Evolutionary conservation across 495 filamentous ascomycete species (phyloP).

Genomic region (Neurospora africana): DNA sequence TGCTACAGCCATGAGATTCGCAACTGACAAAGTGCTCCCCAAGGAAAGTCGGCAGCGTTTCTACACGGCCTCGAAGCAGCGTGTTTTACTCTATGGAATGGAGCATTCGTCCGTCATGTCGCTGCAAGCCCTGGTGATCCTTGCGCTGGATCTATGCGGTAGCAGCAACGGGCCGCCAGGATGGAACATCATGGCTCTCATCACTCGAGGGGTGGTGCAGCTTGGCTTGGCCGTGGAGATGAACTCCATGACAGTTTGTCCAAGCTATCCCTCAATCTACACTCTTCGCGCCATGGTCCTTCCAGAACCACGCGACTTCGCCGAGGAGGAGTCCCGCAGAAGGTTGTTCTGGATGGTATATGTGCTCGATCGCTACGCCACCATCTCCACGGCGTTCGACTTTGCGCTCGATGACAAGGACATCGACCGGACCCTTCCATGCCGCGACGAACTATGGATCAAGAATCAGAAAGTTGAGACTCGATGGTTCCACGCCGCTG

Average conservation of each 20-base stretch:
- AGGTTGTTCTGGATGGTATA: conserved; percentile 92
- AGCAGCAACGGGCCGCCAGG: conserved; percentile 75
- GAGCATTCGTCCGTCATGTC: conserved; percentile 84
- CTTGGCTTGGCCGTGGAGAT: conserved; percentile 71
- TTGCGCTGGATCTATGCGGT: conserved; percentile 69
- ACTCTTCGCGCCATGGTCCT: conserved; percentile 72
- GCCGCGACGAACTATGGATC: conserved; percentile 74
- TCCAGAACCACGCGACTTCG: conserved; percentile 71
- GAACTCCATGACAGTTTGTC: conserved; percentile 61
- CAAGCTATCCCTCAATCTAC: conserved; percentile 71
- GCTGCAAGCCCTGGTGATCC: conserved; percentile 72
- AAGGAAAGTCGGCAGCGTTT: conserved; percentile 60
- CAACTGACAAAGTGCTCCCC: conserved; percentile 59
- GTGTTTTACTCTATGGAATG: conserved; percentile 71
- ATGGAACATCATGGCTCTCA: conserved; percentile 81
- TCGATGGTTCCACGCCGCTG: conserved; percentile 60
- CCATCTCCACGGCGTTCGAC: conserved; percentile 79
- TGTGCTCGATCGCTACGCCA: conserved; percentile 77
- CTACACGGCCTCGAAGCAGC: conserved; percentile 71
- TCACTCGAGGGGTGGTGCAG: conserved; percentile 76
- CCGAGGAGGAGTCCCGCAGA: conserved; percentile 76
- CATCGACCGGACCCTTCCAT: conserved; percentile 77
- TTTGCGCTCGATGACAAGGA: conserved; percentile 81
- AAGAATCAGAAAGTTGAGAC: conserved; percentile 77
- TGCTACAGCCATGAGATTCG: conserved; percentile 75